Base-by-base conservation (phyloP, 768 basidiomycete genomes). In the Hemileccinum impolitum region DNA sequence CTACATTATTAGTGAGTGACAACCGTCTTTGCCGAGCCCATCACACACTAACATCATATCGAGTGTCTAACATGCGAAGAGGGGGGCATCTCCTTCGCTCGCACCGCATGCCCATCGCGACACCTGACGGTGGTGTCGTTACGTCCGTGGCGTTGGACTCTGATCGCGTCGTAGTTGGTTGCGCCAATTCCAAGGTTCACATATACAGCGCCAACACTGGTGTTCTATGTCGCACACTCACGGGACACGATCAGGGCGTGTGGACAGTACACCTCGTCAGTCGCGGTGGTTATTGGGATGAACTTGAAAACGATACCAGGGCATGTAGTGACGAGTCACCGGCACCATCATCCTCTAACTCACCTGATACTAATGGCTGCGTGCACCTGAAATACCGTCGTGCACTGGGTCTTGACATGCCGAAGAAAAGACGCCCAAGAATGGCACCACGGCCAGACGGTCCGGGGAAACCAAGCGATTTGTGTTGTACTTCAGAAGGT, bases 171-270 rank as follows among this genome's bases (percentile, higher is more conserved):
- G 85, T 95, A 39, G 85, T 94, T 17, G 94, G 91, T 1, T 85
- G 96, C 56, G 88, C 90, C 9, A 94, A 87, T 63, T 78, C 79
- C 54, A 82, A 84, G 53, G 86, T 97, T 39, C 87, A 92, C 59
- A 75, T 97, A 10, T 97, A 92, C 70, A 85, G 85, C 53, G 84
- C 89, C 1, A 72, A 70, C 35, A 87, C 87, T 0, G 94, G 94
- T 1, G 78, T 85, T 2, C 79, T 89, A 43, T 77, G 78, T 36
- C 77, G 87, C 44, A 90, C 89, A 0, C 79, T 98, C 2, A 74
- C 80, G 9, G 94, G 94, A 0, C 94, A 96, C 65, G 84, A 86
- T 14, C 70, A 77, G 18, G 94, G 94, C n/a, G 94, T 96, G 1
- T 97, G 94, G 94, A 86, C 88, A 13, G 81, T 96, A 13, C 81